Evolutionary conservation across 495 filamentous ascomycete genomes (phyloP), one percentile per base, ranked within the genome.

Genomic region (Pyrenula aspistea): DNA sequence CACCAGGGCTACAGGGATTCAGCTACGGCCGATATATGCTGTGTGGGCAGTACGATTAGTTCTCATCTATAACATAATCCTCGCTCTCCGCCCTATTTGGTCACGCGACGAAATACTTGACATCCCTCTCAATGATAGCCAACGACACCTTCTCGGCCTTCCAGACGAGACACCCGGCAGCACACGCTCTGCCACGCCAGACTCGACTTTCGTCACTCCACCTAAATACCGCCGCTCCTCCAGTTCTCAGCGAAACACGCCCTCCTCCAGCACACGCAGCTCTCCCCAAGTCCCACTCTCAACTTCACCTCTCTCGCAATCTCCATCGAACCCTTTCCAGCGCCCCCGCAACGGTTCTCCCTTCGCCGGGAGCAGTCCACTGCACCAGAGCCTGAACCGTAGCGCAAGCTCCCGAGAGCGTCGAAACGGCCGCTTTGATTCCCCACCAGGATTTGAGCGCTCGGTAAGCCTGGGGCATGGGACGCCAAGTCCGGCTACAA

Each of bases 41-140:
- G 31, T 42, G 4, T 42, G 31, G 31, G 15, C 31, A 8, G 31
- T 85, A 21, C 85, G 83, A 55, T 60, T 81, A 12, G 63, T 89
- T 49, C 77, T 88, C 25, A 22, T 83, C 48, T 69, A 74, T 68
- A 93, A 91, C 68, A 82, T 92, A 56, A 57, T 74, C 58, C 58
- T 80, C 12, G 83, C 87, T 15, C 61, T 85, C 36, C 74, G 78
- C 22, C 93, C 89, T 12, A 77, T 96, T 21, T 67, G 88, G 64
- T 79, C 82, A 53, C 69, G 76, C 56, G 91, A 95, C 67, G 81
- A 92, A 59, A 77, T 96, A 57, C 74, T 83, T 61, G 92, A 98
- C 67, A 94, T 98, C 53, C 83, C 93, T 59, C 78, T 98, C 54
- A 96, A 91, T 2, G 89, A 93, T 22, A 83, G 84, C 12, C 93